phyloP scores from a whole-genome alignment of 2,329 filamentous ascomycete genomes.

The Keithomyces neogunnii region DNA sequence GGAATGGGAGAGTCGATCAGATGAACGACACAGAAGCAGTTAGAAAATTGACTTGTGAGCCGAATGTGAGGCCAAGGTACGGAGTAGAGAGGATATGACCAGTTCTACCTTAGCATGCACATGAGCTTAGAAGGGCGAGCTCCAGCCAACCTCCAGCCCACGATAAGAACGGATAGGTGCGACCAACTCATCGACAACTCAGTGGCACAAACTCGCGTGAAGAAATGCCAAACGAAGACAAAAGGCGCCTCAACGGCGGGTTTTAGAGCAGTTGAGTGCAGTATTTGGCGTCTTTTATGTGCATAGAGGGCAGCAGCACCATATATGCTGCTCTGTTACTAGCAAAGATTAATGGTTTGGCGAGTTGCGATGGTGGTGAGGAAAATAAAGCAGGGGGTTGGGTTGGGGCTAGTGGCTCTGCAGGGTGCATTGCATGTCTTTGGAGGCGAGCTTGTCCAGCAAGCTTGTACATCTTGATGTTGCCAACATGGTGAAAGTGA shows the following conservation, averaged over 20 bases:
- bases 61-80: not conserved
- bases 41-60: not conserved
- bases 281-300: no score
- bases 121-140: constrained; percentile 5
- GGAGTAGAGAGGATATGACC: not conserved
- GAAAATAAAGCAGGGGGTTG: constrained; percentile 7
- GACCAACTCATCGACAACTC: not conserved
- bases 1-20: not conserved
- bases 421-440: not conserved
- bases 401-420: not conserved
- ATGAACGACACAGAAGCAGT: not conserved
- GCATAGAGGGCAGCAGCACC: no score
- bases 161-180: constrained; percentile 19
- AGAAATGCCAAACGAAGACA: not conserved
- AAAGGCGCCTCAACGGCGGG: no score
- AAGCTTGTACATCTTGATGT: not conserved
- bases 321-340: constrained; percentile 6
- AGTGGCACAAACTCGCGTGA: not conserved
- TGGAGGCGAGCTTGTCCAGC: no score
- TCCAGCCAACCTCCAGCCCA: constrained; percentile 16
- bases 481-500: not conserved
- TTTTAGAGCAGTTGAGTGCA: no score
- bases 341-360: constrained; percentile 22
- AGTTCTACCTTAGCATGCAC: not conserved
- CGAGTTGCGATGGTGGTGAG: constrained; percentile 14